Evolutionary conservation across 2,329 filamentous ascomycete species (phyloP).

Genomic region (Monilinia fructicola): DNA sequence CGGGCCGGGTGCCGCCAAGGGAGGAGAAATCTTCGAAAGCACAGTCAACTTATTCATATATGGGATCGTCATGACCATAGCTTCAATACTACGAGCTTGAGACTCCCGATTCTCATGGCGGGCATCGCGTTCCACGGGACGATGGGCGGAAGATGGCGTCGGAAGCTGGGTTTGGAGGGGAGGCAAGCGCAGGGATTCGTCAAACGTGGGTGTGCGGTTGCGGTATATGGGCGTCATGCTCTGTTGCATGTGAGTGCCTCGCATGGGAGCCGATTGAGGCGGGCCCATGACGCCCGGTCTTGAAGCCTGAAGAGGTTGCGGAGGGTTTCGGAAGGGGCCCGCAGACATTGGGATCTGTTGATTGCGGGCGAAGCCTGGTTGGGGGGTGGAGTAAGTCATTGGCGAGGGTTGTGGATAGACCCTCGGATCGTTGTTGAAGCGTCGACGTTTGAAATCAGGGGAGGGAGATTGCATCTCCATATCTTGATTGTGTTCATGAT

Average conservation of each 20-base stretch:
- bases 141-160: constrained; percentile 41
- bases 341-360: constrained; percentile 37
- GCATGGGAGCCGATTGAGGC: constrained; percentile 34
- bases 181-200: constrained; percentile 42
- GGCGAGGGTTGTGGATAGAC: constrained; percentile 44
- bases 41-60: constrained; percentile 75
- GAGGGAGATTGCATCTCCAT: constrained; percentile 47
- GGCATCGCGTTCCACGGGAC: constrained; percentile 34
- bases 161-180: constrained; percentile 41
- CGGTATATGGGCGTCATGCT: constrained; percentile 30
- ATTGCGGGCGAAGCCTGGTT: constrained; percentile 31
- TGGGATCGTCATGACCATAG: constrained; percentile 73
- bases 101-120: constrained; percentile 40
- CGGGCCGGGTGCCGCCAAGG: constrained; percentile 49
- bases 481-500: constrained; percentile 42
- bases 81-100: constrained; percentile 55
- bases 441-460: constrained; percentile 62
- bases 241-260: constrained; percentile 28
- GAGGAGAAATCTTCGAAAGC: constrained; percentile 72
- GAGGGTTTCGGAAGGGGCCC: constrained; percentile 39
- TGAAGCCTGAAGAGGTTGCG: constrained; percentile 41
- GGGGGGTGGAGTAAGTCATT: constrained; percentile 39
- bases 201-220: constrained; percentile 33
- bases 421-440: constrained; percentile 51
- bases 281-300: constrained; percentile 38